phyloP scores from a whole-genome alignment of 2,329 filamentous ascomycete species.

The Claviceps cyperi region DNA sequence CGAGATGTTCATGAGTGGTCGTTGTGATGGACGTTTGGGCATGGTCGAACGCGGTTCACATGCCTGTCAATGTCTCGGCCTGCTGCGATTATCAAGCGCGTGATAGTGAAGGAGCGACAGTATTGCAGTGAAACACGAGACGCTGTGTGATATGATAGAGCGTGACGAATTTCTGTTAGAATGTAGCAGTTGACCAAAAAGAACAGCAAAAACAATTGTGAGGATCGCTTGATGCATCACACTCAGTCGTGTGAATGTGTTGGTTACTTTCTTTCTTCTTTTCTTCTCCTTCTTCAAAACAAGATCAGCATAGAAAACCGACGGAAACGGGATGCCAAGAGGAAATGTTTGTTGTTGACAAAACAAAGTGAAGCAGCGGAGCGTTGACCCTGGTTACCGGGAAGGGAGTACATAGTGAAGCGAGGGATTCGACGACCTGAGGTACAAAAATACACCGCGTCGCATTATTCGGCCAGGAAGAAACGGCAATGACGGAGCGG shows the following conservation, averaged over 20 bases:
- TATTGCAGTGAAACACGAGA: neutral
- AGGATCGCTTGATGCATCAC: neutral
- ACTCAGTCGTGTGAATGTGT: neutral
- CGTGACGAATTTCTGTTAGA: neutral
- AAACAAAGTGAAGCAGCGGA: neutral
- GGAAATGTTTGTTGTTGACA: neutral
- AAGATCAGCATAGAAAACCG: neutral
- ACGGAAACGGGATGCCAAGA: neutral
- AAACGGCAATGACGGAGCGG: neutral
- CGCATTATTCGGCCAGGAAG: neutral
- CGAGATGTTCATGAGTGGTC: conserved; percentile 17
- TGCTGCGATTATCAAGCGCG: neutral
- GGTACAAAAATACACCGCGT: neutral
- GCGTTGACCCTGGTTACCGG: neutral
- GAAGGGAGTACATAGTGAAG: neutral
- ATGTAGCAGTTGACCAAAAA: neutral
- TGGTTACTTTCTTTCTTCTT: neutral
- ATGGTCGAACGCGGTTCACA: conserved; percentile 6
- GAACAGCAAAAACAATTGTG: neutral
- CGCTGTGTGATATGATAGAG: neutral
- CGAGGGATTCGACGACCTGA: neutral
- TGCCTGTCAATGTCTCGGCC: neutral
- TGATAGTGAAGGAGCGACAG: neutral
- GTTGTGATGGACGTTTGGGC: conserved; percentile 5
- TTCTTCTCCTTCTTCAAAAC: neutral